Evolutionary conservation across 768 basidiomycete species (phyloP), one percentile per base, ranked within the genome.

Genomic region (Tulasnella sp.): DNA sequence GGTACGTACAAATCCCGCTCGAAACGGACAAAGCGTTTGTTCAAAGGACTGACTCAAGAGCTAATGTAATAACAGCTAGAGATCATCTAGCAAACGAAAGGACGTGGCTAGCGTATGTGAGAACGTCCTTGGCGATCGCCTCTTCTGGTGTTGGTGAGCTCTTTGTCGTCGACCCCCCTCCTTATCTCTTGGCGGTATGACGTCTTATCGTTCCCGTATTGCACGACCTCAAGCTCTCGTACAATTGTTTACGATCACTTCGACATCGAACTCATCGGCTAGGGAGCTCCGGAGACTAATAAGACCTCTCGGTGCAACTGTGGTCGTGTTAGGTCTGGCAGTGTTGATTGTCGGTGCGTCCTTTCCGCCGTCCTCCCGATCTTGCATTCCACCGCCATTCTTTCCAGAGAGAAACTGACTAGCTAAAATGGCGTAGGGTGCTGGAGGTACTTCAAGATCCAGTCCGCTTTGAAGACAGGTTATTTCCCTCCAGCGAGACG

Each of bases 61-160:
- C n/a, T n/a, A n/a, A n/a, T n/a, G n/a, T n/a, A n/a, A n/a, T n/a
- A 39, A 16, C 17, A 76, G 88, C 88, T 8, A 83, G 88, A 11
- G 88, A 89, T 75, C 88, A 89, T 75, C 80, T 89, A 0, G 88
- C 88, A 1, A 85, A 83, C 17, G 88, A 89, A 75, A 80, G 88
- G 63, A 88, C 88, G 1, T 88, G 86, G 75, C 79, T 89, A 41
- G 87, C 88, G 14, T 89, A 88, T 75, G 80, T 87, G 65, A 82
- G 88, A n/a, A 89, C 88, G 2, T 88, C 87, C 76, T 80, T 89
- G 63, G 84, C 86, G 1, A 81, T 88, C 41, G 85, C 86, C 3
- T 83, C 86, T 1, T 81, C 86, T 5, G 88, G 87, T 37, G 86
- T 89, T 40, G 87, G 87, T 87, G 71, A 75, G 86, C 82, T 72